A percentile compares a stretch with the other conserved stretches of the same genome.
Evolutionary conservation across 257 asterid species (phyloP).

Genomic region (Cinchona pubescens): DNA sequence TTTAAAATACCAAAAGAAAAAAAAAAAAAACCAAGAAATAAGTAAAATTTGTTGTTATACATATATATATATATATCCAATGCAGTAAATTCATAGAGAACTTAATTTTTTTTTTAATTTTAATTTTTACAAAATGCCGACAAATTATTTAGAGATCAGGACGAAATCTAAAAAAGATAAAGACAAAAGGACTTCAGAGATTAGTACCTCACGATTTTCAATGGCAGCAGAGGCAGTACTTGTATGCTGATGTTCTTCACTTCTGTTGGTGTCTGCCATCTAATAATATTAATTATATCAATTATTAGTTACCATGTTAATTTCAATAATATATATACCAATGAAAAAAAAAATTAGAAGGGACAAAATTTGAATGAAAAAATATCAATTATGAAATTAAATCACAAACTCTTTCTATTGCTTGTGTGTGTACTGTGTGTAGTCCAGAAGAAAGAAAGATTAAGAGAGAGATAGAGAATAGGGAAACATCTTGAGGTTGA

Average conservation of each 20-base stretch:
- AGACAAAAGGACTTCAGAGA: not conserved
- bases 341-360: not conserved
- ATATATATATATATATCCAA: not conserved
- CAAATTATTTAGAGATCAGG: not conserved
- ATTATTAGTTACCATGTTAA: not conserved
- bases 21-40: no score
- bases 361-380: no score
- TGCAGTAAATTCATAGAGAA: not conserved
- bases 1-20: no score
- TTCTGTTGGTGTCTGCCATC: conserved; percentile 22
- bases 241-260: conserved; percentile 18
- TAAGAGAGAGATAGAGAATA: no score
- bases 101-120: not conserved
- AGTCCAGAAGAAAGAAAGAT: no score
- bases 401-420: no score
- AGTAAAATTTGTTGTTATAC: not conserved
- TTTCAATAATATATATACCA: not conserved
- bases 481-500: no score
- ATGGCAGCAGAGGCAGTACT: conserved; percentile 12
- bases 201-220: conserved; percentile 28
- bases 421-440: no score
- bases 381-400: no score
- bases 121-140: not conserved
- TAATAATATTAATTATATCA: not conserved
- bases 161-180: not conserved